Evolutionary conservation across 805 yeast species (phyloP).

Genomic region (Saturnispora mendoncae): DNA sequence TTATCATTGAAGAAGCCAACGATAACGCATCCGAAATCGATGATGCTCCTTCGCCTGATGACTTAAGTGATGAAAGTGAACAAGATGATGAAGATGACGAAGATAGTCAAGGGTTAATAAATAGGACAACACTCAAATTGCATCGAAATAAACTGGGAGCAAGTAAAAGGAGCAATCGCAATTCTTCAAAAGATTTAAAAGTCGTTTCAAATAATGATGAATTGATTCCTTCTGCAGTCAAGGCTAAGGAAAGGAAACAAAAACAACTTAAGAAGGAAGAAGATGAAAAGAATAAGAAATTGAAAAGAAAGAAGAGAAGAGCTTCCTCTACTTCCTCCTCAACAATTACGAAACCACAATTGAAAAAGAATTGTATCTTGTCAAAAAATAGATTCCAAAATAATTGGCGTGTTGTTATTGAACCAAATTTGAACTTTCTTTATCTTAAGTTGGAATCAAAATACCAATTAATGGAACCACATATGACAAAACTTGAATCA

Average conservation of each 20-base stretch:
- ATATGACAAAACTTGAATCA: conserved; percentile 6
- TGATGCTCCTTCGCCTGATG: conserved; percentile 4
- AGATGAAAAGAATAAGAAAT: background rate
- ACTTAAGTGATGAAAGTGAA: conserved; percentile 8
- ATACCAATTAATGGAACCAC: conserved; percentile 5
- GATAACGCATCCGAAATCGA: background rate
- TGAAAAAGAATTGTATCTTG: conserved; percentile 1
- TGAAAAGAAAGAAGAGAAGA: conserved; percentile 7
- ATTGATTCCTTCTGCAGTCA: conserved; percentile 6
- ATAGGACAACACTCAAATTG: conserved; percentile 7
- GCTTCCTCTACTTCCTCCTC: background rate
- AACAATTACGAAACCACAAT: conserved; percentile 1
- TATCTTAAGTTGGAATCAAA: conserved; percentile 9
- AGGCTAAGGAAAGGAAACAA: conserved; percentile 3
- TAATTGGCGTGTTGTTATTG: conserved; percentile 10
- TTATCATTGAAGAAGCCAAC: background rate
- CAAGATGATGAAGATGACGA: background rate
- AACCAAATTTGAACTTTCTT: conserved; percentile 15
- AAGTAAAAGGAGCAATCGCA: conserved; percentile 1
- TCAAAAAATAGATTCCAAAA: conserved; percentile 8
- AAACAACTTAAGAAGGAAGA: background rate
- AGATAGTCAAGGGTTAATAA: conserved; percentile 1
- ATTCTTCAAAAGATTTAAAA: conserved; percentile 1
- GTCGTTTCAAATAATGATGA: conserved; percentile 8
- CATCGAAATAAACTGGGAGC: conserved; percentile 1